Evolutionary conservation across 2,329 filamentous ascomycete species (phyloP).

Genomic region (Dothidotthia symphoricarpi): DNA sequence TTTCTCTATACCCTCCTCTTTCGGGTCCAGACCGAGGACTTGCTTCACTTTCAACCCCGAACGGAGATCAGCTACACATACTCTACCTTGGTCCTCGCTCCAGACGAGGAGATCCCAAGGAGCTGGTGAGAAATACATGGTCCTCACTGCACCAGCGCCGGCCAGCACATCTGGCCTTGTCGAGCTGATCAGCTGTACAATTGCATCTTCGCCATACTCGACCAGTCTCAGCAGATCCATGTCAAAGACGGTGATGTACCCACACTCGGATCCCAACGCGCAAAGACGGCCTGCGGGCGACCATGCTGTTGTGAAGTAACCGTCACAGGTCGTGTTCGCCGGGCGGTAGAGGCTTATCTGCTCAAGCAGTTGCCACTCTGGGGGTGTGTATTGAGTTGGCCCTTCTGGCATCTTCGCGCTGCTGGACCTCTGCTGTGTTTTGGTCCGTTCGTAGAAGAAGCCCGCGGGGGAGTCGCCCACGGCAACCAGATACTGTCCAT

Average conservation of each 20-base stretch:
- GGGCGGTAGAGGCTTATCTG: constrained; percentile 46
- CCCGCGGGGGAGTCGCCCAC: constrained; percentile 85
- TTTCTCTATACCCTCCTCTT: constrained; percentile 56
- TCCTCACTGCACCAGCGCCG: constrained; percentile 72
- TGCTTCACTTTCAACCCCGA: constrained; percentile 67
- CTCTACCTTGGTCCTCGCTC: constrained; percentile 80
- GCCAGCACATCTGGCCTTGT: constrained; percentile 66
- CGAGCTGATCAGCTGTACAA: constrained; percentile 74
- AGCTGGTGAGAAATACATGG: constrained; percentile 88
- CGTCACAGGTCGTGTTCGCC: constrained; percentile 38
- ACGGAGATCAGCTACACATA: constrained; percentile 72
- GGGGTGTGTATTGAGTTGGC: constrained; percentile 18
- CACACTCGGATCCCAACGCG: constrained; percentile 77
- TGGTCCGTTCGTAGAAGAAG: constrained; percentile 70
- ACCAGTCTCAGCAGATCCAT: constrained; percentile 47
- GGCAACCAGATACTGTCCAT: constrained; percentile 75
- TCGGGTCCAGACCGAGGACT: constrained; percentile 62
- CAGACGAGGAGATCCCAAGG: constrained; percentile 89
- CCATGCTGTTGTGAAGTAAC: constrained; percentile 78
- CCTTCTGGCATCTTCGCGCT: constrained; percentile 24
- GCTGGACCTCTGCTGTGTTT: constrained; percentile 28
- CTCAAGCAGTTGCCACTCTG: constrained; percentile 45
- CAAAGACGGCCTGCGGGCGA: constrained; percentile 68
- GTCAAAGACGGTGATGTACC: constrained; percentile 74
- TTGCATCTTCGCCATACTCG: constrained; percentile 55